Base-by-base conservation (phyloP, 2,329 filamentous ascomycete species). In the Colletotrichum sp. region DNA sequence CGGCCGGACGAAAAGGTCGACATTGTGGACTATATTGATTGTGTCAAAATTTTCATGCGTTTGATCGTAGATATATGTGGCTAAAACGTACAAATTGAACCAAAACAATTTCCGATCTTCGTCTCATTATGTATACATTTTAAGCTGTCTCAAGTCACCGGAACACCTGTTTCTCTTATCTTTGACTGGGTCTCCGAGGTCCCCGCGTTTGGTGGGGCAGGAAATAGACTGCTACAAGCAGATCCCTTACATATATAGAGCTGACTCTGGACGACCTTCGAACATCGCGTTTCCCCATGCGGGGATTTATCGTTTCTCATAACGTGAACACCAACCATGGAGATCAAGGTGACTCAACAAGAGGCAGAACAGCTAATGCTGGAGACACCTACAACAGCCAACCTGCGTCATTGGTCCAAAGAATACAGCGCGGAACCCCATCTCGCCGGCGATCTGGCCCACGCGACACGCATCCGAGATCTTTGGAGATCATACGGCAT, bases 401-500 rank as follows among this genome's bases (percentile, higher is more conserved):
- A 72, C 4, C 72, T 81, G 18, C 77, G 76, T 16, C 70, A 77
- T 52, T 79, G 78, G 75, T 81, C 79, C 26, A 77, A 78, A 68
- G 34, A 72, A 5, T 80, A 80, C 76, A 79, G 78, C 68, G 68
- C 72, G 8, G 52, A 75, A 39, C 76, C 78, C 12, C 79, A 81
- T 65, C 69, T 81, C 2, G 79, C 79, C 12, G 79, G 79, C 8
- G 79, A 81, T 55, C 68, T 78, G 36, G 68, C 74, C 24, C 79
- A 80, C 65, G 64, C 64, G 6, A 75, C 77, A 36, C 74, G 71
- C 21, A 80, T 80, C 43, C 72, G 79, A 14, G 76, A 80, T 63
- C 65, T 81, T 30, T 80, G 78, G 79, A 74, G 75, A 30, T 79
- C 77, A 9, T 80, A 79, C 43, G 77, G 79, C 59, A 77, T 80